phyloP scores from a whole-genome alignment of 352 stramenopile species.

The Pythium diclinum region DNA sequence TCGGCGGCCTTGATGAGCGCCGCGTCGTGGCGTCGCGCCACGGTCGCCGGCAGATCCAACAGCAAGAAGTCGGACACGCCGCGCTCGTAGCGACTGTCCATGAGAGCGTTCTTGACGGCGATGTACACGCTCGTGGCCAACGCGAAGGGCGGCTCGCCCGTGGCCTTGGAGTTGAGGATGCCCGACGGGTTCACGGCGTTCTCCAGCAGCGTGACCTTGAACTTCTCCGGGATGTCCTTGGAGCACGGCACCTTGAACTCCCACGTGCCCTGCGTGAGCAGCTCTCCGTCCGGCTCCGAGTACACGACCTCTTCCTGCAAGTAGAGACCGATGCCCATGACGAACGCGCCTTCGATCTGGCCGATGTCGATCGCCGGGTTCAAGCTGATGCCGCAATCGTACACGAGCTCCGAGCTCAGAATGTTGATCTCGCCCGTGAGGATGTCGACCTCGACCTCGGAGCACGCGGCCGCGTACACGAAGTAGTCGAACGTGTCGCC shows the following conservation, averaged over 20 bases:
- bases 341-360: slow-evolving; percentile 59
- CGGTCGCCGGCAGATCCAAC: slow-evolving; percentile 42
- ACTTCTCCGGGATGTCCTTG: slow-evolving; percentile 39
- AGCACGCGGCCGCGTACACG: slow-evolving; percentile 42
- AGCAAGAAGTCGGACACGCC: slow-evolving; percentile 34
- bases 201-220: slow-evolving; percentile 45
- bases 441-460: slow-evolving; percentile 54
- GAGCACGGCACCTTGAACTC: slow-evolving; percentile 48
- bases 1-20: slow-evolving; percentile 27
- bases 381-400: slow-evolving; percentile 51
- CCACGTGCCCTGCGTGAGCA: slow-evolving; percentile 47
- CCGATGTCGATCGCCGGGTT: slow-evolving; percentile 58
- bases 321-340: slow-evolving; percentile 55
- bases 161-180: slow-evolving; percentile 46
- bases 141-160: slow-evolving; percentile 44
- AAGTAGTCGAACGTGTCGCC: slow-evolving; percentile 38
- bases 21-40: slow-evolving; percentile 37
- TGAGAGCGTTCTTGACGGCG: slow-evolving; percentile 37
- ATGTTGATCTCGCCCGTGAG: slow-evolving; percentile 54
- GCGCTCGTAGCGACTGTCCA: slow-evolving; percentile 34
- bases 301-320: slow-evolving; percentile 46
- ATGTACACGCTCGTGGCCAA: slow-evolving; percentile 42
- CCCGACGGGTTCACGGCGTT: slow-evolving; percentile 30
- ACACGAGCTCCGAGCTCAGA: slow-evolving; percentile 36
- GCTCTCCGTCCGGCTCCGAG: slow-evolving; percentile 15